These are phyloP conservation scores for Boletales sp. DNA, from an alignment of 768 basidiomycete genomes.

Conservation along the genomic window DNA sequence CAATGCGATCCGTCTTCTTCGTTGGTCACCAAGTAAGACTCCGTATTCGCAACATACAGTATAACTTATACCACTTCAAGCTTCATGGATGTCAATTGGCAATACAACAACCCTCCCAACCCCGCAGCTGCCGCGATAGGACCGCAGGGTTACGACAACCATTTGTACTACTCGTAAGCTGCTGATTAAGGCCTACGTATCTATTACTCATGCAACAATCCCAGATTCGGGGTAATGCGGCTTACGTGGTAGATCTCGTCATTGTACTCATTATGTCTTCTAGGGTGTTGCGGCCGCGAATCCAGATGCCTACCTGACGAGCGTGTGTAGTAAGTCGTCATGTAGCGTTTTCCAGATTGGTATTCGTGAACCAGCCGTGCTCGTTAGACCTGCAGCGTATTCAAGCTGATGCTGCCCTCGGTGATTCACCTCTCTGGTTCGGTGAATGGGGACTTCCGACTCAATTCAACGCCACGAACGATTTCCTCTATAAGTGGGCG, in stretches of 20 bases:
- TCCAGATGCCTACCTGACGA: constrained; percentile 58
- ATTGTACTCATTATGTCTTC: constrained; percentile 3
- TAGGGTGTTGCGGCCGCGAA: constrained; percentile 71
- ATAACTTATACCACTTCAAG: constrained; percentile 33
- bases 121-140: constrained; percentile 67
- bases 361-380: neutral
- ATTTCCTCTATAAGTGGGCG: constrained; percentile 63
- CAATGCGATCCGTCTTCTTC: constrained; percentile 21
- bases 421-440: constrained; percentile 50
- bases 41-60: neutral
- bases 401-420: constrained; percentile 40
- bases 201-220: constrained; percentile 5
- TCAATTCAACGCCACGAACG: constrained; percentile 59
- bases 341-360: neutral
- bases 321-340: constrained; percentile 60
- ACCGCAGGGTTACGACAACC: constrained; percentile 74
- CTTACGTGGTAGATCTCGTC: neutral
- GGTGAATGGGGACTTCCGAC: constrained; percentile 65
- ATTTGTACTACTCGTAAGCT: constrained; percentile 70
- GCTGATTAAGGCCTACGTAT: neutral
- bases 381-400: constrained; percentile 57
- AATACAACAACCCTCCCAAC: constrained; percentile 63
- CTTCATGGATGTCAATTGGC: constrained; percentile 84
- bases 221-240: constrained; percentile 54
- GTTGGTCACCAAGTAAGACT: constrained; percentile 38